Conservation (phyloP, 2,329 filamentous ascomycete genomes). For the Penicillium olsonii region DNA sequence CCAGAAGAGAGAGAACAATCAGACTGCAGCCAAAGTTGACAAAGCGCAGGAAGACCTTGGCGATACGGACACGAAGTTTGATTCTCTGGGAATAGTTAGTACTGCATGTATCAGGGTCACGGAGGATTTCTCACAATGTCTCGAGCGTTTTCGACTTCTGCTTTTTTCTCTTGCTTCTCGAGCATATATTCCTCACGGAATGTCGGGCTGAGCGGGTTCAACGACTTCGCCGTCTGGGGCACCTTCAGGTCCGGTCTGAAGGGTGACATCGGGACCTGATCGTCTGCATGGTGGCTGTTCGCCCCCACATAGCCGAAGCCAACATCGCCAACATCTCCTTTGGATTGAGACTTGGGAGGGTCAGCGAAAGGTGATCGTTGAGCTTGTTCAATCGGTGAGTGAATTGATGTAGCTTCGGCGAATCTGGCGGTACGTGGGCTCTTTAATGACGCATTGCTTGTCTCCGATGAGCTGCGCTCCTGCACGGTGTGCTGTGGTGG, state of each 20-base stretch:
- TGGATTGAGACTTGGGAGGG: conserved; percentile 52
- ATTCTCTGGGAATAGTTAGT: conserved; percentile 68
- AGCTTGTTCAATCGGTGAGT: conserved; percentile 59
- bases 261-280: conserved; percentile 69
- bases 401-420: conserved; percentile 64
- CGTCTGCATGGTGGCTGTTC: conserved; percentile 51
- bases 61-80: conserved; percentile 86
- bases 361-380: conserved; percentile 54
- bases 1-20: conserved; percentile 88
- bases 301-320: conserved; percentile 86
- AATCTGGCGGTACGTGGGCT: conserved; percentile 63
- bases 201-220: conserved; percentile 86
- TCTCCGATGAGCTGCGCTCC: conserved; percentile 34
- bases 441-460: conserved; percentile 42
- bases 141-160: conserved; percentile 82
- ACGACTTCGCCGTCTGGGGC: conserved; percentile 73
- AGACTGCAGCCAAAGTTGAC: conserved; percentile 97
- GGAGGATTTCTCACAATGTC: conserved; percentile 71
- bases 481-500: conserved; percentile 29
- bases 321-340: conserved; percentile 70
- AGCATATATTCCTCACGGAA: conserved; percentile 85
- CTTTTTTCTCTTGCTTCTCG: conserved; percentile 78
- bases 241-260: conserved; percentile 89
- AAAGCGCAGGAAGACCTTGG: conserved; percentile 90
- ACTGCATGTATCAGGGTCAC: conserved; percentile 23